Evolutionary conservation across 2,329 filamentous ascomycete genomes (phyloP).

Genomic region (Cladosporium halotolerans): DNA sequence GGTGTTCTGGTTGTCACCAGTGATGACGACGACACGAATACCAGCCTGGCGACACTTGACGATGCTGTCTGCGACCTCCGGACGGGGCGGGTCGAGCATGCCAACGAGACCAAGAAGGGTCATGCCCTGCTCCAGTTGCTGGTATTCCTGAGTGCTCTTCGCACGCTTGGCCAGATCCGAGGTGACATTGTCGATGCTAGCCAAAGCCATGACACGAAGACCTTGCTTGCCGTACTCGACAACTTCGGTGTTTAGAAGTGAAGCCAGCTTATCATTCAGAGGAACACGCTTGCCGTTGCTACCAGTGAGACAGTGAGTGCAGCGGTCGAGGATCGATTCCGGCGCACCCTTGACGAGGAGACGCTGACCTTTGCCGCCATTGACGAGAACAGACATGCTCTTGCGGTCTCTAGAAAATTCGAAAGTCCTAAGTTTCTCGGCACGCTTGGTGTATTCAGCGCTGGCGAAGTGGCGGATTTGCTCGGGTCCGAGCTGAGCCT

Average conservation of each 20-base stretch:
- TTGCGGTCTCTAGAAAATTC: slow-evolving; percentile 97
- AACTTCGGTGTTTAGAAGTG: slow-evolving; percentile 70
- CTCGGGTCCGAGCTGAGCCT: slow-evolving; percentile 42
- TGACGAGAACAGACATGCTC: slow-evolving; percentile 95
- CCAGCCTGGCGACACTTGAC: slow-evolving; percentile 84
- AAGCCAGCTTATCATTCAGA: slow-evolving; percentile 62
- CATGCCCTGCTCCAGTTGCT: slow-evolving; percentile 84
- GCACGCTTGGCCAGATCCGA: slow-evolving; percentile 62
- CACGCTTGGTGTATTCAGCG: slow-evolving; percentile 71
- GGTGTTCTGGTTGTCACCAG: slow-evolving; percentile 95
- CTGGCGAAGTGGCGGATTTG: slow-evolving; percentile 75
- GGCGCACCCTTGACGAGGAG: slow-evolving; percentile 95
- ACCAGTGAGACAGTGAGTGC: slow-evolving; percentile 74
- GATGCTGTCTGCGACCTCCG: slow-evolving; percentile 82
- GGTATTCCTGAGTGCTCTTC: slow-evolving; percentile 77
- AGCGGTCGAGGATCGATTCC: slow-evolving; percentile 88
- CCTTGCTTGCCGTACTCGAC: slow-evolving; percentile 86
- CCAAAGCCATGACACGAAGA: slow-evolving; percentile 89
- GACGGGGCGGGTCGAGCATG: slow-evolving; percentile 94
- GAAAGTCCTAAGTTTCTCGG: slow-evolving; percentile 74
- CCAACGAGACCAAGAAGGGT: slow-evolving; percentile 88
- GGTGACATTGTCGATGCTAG: slow-evolving; percentile 70
- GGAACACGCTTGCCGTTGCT: slow-evolving; percentile 69
- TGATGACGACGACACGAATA: slow-evolving; percentile 96
- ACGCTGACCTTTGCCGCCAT: slow-evolving; percentile 62